Percentiles rank a stretch among this genome's conserved stretches.
phyloP scores from a whole-genome alignment of 345 rosid genomes.

The Pistacia atlantica region DNA sequence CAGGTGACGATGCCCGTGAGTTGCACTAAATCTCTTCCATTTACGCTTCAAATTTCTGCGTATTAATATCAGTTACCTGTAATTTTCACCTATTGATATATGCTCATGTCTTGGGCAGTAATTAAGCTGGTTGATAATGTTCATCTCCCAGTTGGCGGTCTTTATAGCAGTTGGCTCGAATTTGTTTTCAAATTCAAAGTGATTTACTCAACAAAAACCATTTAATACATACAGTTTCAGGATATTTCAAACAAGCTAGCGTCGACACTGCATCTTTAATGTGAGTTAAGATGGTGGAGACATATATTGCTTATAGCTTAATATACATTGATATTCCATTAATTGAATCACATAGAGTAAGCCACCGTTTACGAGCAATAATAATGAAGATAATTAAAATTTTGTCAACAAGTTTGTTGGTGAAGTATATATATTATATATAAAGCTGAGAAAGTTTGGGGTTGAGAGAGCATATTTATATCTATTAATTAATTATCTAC shows the following conservation, averaged over 20 bases:
- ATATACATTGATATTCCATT: neutral
- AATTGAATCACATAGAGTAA: neutral
- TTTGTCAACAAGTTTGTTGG: neutral
- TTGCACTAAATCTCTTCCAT: constrained; percentile 31
- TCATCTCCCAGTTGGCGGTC: neutral
- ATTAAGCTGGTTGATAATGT: neutral
- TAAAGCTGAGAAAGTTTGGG: no score
- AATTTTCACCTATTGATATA: neutral
- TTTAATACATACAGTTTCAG: neutral
- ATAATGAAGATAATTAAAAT: neutral
- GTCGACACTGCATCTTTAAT: neutral
- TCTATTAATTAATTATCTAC: no score
- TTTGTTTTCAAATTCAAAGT: neutral
- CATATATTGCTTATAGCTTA: neutral
- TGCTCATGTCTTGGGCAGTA: neutral
- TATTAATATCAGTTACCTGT: neutral
- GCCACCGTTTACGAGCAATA: neutral
- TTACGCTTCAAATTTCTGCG: constrained; percentile 2
- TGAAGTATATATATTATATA: no score
- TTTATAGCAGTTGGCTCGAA: constrained; percentile 4
- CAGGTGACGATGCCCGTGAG: constrained; percentile 61
- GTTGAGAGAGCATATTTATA: no score
- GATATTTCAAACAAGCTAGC: neutral
- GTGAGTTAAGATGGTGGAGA: constrained; percentile 11
- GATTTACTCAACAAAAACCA: neutral